Percentiles rank a stretch among this genome's conserved stretches.
phyloP scores from a whole-genome alignment of 2,329 filamentous ascomycete species.

The Lachnum nothofagi region DNA sequence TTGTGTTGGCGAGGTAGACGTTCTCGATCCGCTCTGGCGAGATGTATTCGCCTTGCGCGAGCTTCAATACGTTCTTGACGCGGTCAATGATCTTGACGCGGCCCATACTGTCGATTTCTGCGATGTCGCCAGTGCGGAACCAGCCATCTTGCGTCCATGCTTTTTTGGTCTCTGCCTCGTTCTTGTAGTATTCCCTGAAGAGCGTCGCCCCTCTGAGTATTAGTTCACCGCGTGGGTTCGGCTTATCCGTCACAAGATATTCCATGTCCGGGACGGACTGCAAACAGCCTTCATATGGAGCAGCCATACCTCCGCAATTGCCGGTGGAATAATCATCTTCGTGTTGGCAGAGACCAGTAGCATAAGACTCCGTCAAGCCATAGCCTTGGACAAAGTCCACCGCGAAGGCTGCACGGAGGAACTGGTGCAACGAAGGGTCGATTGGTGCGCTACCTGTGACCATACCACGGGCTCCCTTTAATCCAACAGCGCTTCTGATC shows the following conservation, averaged over 20 bases:
- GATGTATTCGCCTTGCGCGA: constrained; percentile 96
- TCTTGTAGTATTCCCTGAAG: constrained; percentile 86
- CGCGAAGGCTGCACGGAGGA: constrained; percentile 77
- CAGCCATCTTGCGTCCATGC: constrained; percentile 81
- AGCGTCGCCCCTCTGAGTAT: constrained; percentile 73
- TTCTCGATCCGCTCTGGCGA: constrained; percentile 97
- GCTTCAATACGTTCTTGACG: constrained; percentile 98
- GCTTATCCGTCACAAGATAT: constrained; percentile 82
- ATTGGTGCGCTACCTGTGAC: constrained; percentile 86
- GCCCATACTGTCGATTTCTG: constrained; percentile 74
- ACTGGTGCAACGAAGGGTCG: constrained; percentile 81
- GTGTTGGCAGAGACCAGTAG: constrained; percentile 65
- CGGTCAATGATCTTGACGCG: constrained; percentile 92
- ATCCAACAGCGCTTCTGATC: constrained; percentile 74
- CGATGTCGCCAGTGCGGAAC: constrained; percentile 96
- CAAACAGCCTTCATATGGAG: constrained; percentile 69
- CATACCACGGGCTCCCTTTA: constrained; percentile 69
- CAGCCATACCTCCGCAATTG: constrained; percentile 72
- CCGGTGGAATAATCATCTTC: constrained; percentile 67
- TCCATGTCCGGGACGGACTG: constrained; percentile 90
- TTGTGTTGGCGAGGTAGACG: constrained; percentile 77
- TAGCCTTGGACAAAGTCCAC: constrained; percentile 82
- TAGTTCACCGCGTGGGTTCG: constrained; percentile 83
- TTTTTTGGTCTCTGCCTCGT: constrained; percentile 79
- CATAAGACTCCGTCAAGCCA: constrained; percentile 90